Percentiles rank a stretch among this genome's conserved stretches.
Conservation (phyloP, 768 basidiomycete species). For the Amanita muscaria region DNA sequence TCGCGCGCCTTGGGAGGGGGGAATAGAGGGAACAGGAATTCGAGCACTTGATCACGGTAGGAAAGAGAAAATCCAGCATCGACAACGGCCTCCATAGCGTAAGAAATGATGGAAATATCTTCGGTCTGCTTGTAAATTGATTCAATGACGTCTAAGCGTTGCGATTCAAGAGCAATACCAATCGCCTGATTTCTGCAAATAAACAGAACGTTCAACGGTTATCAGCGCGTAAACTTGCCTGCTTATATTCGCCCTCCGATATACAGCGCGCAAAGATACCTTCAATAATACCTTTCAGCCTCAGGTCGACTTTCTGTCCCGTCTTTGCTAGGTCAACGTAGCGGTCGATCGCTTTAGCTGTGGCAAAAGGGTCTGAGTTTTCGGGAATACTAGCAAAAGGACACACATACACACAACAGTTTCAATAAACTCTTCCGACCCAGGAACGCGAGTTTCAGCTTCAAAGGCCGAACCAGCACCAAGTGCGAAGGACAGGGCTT, state of each 20-base stretch:
- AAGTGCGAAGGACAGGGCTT: conserved; percentile 91
- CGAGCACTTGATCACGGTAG: conserved; percentile 75
- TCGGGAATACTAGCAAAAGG: neutral
- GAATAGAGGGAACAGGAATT: conserved; percentile 81
- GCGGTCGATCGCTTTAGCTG: conserved; percentile 93
- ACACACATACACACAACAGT: conserved; percentile 80
- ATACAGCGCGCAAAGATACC: conserved; percentile 82
- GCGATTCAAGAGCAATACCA: conserved; percentile 90
- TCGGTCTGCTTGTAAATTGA: conserved; percentile 63
- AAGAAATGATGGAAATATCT: conserved; percentile 76
- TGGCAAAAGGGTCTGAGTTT: conserved; percentile 5
- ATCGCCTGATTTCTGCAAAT: conserved; percentile 52
- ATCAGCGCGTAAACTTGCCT: conserved; percentile 42
- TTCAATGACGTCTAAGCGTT: conserved; percentile 78
- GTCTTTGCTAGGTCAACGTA: conserved; percentile 68
- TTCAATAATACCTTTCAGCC: conserved; percentile 80
- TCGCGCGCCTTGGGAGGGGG: conserved; percentile 62
- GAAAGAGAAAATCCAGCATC: conserved; percentile 83
- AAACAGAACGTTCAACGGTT: conserved; percentile 9
- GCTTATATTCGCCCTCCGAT: conserved; percentile 83
- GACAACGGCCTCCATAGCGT: conserved; percentile 87
- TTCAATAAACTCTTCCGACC: conserved; percentile 83
- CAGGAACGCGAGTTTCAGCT: conserved; percentile 50
- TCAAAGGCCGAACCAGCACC: conserved; percentile 85
- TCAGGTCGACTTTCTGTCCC: conserved; percentile 62